Conservation (phyloP, 345 rosid genomes). For the Lagerstroemia speciosa region DNA sequence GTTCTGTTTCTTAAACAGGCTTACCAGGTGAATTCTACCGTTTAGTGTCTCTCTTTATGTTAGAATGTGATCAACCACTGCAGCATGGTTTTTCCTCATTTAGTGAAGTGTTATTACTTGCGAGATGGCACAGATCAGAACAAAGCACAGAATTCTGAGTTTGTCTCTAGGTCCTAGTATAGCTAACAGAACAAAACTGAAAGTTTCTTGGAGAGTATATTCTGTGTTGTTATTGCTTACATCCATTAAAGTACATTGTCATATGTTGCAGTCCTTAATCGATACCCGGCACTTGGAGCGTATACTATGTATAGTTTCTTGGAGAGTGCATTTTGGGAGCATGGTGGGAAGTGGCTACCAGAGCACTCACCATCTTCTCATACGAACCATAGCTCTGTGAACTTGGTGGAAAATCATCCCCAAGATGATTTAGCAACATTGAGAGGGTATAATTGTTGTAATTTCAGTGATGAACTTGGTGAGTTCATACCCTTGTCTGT, state of each 20-base stretch:
- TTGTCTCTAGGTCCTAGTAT: background rate
- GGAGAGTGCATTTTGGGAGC: too few species aligned
- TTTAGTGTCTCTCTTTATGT: background rate
- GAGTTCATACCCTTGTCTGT: constrained; percentile 21
- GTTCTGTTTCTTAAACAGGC: background rate
- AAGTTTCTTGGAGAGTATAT: too few species aligned
- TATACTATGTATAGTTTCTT: too few species aligned
- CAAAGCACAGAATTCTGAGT: background rate
- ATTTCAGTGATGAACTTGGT: constrained; percentile 9
- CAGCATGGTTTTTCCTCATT: background rate
- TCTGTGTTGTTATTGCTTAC: too few species aligned
- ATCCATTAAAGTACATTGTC: too few species aligned
- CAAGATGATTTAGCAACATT: background rate
- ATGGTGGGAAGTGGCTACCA: background rate
- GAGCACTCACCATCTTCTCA: constrained; percentile 3
- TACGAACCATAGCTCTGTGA: constrained; percentile 7
- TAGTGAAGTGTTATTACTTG: background rate
- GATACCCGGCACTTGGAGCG: too few species aligned
- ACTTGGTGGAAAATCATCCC: background rate
- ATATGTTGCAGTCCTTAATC: too few species aligned
- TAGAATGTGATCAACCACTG: background rate
- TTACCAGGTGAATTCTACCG: background rate
- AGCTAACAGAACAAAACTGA: background rate
- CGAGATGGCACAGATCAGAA: background rate
- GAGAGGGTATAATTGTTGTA: constrained; percentile 2